Evolutionary conservation across 495 filamentous ascomycete species (phyloP).

Genomic region (Lophiostoma macrostomum): DNA sequence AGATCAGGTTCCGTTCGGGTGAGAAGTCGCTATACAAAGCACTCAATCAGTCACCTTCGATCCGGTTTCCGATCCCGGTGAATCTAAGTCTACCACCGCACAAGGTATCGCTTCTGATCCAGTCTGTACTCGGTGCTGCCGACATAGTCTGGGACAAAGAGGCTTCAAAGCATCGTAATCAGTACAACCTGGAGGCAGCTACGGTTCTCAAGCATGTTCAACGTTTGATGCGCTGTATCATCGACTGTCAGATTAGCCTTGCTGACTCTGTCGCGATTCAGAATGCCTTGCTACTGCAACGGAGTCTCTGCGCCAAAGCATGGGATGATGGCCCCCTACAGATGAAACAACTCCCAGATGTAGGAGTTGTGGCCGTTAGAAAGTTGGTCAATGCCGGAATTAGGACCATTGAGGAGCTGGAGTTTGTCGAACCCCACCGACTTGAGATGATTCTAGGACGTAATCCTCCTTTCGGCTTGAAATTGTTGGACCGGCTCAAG

Average conservation of each 20-base stretch:
- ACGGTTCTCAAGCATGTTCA: slow-evolving; percentile 71
- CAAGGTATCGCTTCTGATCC: slow-evolving; percentile 85
- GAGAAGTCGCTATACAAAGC: slow-evolving; percentile 79
- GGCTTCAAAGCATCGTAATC: slow-evolving; percentile 56
- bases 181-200: slow-evolving; percentile 65
- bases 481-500: slow-evolving; percentile 59
- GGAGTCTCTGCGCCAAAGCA: slow-evolving; percentile 72
- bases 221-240: slow-evolving; percentile 75
- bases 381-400: slow-evolving; percentile 74
- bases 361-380: slow-evolving; percentile 72
- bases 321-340: slow-evolving; percentile 88
- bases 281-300: slow-evolving; percentile 72
- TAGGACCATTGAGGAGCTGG: slow-evolving; percentile 67
- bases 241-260: slow-evolving; percentile 74
- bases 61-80: slow-evolving; percentile 80
- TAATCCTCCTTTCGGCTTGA: slow-evolving; percentile 79
- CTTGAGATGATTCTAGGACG: slow-evolving; percentile 76
- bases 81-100: slow-evolving; percentile 67
- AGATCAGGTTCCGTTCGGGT: slow-evolving; percentile 67
- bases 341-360: slow-evolving; percentile 80
- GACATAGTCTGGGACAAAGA: slow-evolving; percentile 67
- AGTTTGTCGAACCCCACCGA: slow-evolving; percentile 59
- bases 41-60: slow-evolving; percentile 68
- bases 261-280: slow-evolving; percentile 64
- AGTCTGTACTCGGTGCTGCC: slow-evolving; percentile 71